Conservation (phyloP, 2,329 filamentous ascomycete genomes). For the Phialophora chinensis region DNA sequence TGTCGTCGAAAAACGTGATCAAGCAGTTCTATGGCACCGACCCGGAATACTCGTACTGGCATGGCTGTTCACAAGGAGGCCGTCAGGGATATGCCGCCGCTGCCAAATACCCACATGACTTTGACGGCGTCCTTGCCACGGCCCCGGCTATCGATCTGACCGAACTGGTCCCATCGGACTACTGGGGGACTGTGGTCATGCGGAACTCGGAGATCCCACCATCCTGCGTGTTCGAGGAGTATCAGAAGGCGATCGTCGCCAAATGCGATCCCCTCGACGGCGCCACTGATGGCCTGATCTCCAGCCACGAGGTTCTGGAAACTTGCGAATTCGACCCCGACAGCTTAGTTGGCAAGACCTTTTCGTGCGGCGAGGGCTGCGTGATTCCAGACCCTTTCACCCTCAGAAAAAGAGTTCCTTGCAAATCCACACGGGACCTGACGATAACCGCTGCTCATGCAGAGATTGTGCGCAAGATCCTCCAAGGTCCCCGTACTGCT, state of each 20-base stretch:
- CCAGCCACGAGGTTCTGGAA: slow-evolving; percentile 26
- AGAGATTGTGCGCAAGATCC: slow-evolving; percentile 21
- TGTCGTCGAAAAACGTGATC: slow-evolving; percentile 38
- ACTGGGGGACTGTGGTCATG: slow-evolving; percentile 42
- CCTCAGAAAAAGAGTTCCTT: slow-evolving; percentile 10
- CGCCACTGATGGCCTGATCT: slow-evolving; percentile 40
- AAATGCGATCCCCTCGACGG: slow-evolving; percentile 43
- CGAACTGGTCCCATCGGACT: slow-evolving; percentile 42
- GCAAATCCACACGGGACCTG: slow-evolving; percentile 4
- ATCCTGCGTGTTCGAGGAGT: slow-evolving; percentile 46
- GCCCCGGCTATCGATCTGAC: slow-evolving; percentile 39
- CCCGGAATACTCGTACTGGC: slow-evolving; percentile 53
- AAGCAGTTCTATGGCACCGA: slow-evolving; percentile 29
- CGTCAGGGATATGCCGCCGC: slow-evolving; percentile 62
- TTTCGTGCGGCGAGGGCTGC: slow-evolving; percentile 18
- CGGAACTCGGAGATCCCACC: slow-evolving; percentile 33
- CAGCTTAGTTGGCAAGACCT: slow-evolving; percentile 17
- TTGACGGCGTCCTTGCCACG: slow-evolving; percentile 42
- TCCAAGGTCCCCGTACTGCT: slow-evolving; percentile 17
- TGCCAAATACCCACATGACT: slow-evolving; percentile 38
- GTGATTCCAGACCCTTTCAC: slow-evolving; percentile 2
- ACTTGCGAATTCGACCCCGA: slow-evolving; percentile 30
- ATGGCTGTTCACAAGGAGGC: slow-evolving; percentile 66
- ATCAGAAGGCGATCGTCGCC: slow-evolving; percentile 44
- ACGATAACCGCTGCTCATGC: slow-evolving; percentile 22